Conservation (phyloP, 345 rosid genomes). For the Lepidium didymum region DNA sequence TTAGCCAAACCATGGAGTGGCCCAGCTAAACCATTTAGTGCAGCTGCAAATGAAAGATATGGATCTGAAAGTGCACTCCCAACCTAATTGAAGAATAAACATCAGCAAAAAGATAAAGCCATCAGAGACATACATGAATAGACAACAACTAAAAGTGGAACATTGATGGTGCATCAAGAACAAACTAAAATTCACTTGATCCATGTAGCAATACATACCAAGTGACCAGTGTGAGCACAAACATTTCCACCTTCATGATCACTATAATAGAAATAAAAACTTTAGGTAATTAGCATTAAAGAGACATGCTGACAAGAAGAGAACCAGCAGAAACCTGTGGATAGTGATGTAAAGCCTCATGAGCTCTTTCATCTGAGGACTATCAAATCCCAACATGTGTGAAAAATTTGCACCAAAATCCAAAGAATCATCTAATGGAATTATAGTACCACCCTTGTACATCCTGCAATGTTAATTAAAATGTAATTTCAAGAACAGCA, state of each 20-base stretch:
- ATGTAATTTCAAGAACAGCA: conserved; percentile 1
- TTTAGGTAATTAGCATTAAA: background rate
- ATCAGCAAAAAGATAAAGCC: background rate
- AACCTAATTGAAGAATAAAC: conserved; percentile 39
- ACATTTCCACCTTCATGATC: conserved; percentile 99
- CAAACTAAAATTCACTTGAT: background rate
- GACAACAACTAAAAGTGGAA: background rate
- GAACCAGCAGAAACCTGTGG: conserved; percentile 54
- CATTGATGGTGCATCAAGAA: background rate
- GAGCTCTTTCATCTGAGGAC: conserved; percentile 81
- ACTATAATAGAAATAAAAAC: conserved; percentile 27
- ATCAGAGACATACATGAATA: background rate
- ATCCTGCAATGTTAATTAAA: conserved; percentile 35
- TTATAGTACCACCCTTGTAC: conserved; percentile 61
- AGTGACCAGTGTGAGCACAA: conserved; percentile 93
- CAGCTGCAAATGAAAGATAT: conserved; percentile 90
- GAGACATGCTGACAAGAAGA: background rate
- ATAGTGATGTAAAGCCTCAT: conserved; percentile 96
- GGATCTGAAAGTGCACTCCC: conserved; percentile 95
- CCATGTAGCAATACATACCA: conserved; percentile 45
- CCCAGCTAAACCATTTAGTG: conserved; percentile 96
- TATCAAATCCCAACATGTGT: conserved; percentile 79
- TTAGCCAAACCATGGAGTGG: conserved; percentile 99
- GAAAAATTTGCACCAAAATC: conserved; percentile 91
- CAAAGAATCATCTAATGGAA: conserved; percentile 58